phyloP scores from a whole-genome alignment of 805 yeast genomes.

The Kuraishia hungarica region DNA sequence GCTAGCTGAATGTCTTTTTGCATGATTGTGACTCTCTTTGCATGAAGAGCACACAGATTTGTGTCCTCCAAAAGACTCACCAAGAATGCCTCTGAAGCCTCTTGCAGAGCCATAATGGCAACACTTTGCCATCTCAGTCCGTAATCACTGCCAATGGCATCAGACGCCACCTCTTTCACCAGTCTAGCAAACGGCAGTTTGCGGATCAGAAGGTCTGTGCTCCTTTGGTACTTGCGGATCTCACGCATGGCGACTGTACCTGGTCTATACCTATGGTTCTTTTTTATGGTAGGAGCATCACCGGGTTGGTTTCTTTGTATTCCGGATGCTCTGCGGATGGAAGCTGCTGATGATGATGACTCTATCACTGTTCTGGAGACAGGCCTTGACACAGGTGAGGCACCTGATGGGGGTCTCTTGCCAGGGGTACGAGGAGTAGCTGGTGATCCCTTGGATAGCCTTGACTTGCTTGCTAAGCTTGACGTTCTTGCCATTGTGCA shows the following conservation, averaged over 20 bases:
- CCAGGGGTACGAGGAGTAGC: background rate
- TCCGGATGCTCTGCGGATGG: background rate
- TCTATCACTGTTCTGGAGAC: background rate
- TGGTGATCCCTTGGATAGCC: background rate
- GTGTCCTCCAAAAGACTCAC: constrained; percentile 72
- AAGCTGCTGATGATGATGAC: background rate
- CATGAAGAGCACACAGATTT: constrained; percentile 69
- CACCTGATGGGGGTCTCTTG: background rate
- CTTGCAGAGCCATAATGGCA: constrained; percentile 72
- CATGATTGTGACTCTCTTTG: constrained; percentile 79
- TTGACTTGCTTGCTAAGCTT: background rate
- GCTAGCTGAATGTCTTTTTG: constrained; percentile 77
- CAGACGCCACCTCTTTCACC: constrained; percentile 66
- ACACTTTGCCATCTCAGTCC: constrained; percentile 72
- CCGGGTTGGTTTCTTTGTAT: constrained; percentile 42
- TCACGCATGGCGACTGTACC: constrained; percentile 63
- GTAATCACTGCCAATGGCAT: constrained; percentile 41
- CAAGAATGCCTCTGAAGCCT: constrained; percentile 72
- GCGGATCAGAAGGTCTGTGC: constrained; percentile 58
- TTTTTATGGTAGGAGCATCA: constrained; percentile 31
- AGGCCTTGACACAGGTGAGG: background rate
- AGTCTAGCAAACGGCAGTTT: constrained; percentile 74
- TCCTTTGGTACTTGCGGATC: constrained; percentile 57
- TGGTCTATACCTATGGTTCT: constrained; percentile 39
- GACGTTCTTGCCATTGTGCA: constrained; percentile 1